Base-by-base conservation (phyloP, 148 eudicot genomes). In the Persicaria tinctoria region DNA sequence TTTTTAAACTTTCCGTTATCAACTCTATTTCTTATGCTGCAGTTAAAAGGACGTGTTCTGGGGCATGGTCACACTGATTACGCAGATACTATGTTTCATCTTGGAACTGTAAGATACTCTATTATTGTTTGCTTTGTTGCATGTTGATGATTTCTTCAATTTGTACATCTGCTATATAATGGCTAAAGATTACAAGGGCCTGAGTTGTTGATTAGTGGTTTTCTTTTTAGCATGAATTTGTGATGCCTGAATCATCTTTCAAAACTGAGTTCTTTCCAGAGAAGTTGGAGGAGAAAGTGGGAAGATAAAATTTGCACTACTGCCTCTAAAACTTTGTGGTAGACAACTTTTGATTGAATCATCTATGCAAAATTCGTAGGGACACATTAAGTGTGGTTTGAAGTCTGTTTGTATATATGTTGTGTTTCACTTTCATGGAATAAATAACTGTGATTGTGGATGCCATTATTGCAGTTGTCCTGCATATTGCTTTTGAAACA, bases 31-130 rank as follows among this genome's bases (percentile, higher is more conserved):
- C 47, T 48, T 68, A 73, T 83, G 75, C 70, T 74, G 73, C 83
- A 95, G 99, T 86, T 92, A 75, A 92, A 92, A 87, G 90, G 90
- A 76, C 94, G 90, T 80, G 94, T 92, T 74, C 63, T 95, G 80
- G 99, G 99, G 68, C 85, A 86, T 76, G 84, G 79, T 16, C 96
- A 95, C 74, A 45, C 85, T 47, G 99, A 95, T 78, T 90, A 92
- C 78, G 99, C 99, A 2, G 99, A 95, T 73, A 89, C 99, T 41
- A 89, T 95, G 97, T 92, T 80, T 86, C 99, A 92, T 88, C 94
- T 95, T 69, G 99, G 97, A 79, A 92, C 82, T 74, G 96, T 90
- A 82, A 82, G 84, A 44, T 1, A 41, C 70, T 18, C 13, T 23
- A 13, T 41, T 53, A 10, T 41, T 23, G 13, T 46, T 56, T 27